Percentiles rank a stretch among this genome's conserved stretches.
Evolutionary conservation across 75 land plant species (phyloP).

Genomic region (Ceratopteris richardii): DNA sequence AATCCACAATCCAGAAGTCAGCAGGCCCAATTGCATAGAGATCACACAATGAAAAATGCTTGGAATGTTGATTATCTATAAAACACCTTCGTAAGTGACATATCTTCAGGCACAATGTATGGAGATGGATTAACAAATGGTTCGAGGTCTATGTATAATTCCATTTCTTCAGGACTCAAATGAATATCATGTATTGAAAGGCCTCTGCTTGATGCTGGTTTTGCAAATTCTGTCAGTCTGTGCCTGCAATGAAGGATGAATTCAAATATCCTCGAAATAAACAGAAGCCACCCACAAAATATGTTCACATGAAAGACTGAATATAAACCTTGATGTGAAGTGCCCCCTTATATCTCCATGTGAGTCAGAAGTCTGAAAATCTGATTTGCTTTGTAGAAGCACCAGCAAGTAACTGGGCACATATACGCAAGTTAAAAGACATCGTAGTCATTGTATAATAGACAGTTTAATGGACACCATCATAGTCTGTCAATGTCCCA

Average conservation of each 20-base stretch:
- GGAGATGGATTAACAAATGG: constrained; percentile 97
- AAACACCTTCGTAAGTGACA: constrained; percentile 89
- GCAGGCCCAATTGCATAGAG: not conserved
- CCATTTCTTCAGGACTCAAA: constrained; percentile 73
- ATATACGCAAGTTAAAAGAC: too few relatives aligned
- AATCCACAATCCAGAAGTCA: too few relatives aligned
- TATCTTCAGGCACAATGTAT: constrained; percentile 93
- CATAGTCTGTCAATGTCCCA: too few relatives aligned
- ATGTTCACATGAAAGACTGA: too few relatives aligned
- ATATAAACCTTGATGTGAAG: constrained; percentile 12
- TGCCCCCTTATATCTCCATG: constrained; percentile 43
- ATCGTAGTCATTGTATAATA: not conserved
- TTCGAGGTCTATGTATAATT: constrained; percentile 91
- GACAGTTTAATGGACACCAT: too few relatives aligned
- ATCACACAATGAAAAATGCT: not conserved
- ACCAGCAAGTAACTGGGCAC: constrained; percentile 82
- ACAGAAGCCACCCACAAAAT: too few relatives aligned
- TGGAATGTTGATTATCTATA: not conserved
- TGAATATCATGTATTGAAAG: constrained; percentile 63
- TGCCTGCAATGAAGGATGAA: constrained; percentile 47
- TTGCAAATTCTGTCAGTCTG: constrained; percentile 75
- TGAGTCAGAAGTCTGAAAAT: constrained; percentile 83
- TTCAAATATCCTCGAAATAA: too few relatives aligned
- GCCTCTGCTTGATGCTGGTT: constrained; percentile 95
- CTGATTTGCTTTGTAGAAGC: constrained; percentile 79